Conservation (phyloP, 805 yeast genomes). For the Metschnikowia sp. region DNA sequence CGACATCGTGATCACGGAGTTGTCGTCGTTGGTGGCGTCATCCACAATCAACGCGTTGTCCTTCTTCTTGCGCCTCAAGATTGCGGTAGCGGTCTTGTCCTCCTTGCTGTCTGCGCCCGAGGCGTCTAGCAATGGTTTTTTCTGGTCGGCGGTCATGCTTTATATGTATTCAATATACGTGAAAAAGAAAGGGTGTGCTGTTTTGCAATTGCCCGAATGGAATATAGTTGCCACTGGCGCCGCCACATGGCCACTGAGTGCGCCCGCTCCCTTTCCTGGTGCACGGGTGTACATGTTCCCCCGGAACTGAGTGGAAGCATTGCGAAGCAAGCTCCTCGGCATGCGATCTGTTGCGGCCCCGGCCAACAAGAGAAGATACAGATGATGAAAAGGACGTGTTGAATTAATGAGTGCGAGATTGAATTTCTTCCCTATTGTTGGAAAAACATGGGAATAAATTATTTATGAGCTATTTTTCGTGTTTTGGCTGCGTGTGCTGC, state of each 20-base stretch:
- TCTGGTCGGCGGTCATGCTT: slow-evolving; percentile 21
- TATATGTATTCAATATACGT: neutral
- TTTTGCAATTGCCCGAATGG: neutral
- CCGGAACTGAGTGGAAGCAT: slow-evolving; percentile 4
- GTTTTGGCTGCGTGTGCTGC: too few species aligned
- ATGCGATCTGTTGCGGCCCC: neutral
- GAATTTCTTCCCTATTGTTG: too few species aligned
- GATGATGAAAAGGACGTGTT: too few species aligned
- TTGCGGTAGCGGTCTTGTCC: slow-evolving; percentile 90
- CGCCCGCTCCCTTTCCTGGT: neutral
- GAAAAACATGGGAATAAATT: too few species aligned
- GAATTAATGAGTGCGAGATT: too few species aligned
- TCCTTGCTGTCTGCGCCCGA: slow-evolving; percentile 62
- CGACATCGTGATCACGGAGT: slow-evolving; percentile 92
- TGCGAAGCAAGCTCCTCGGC: neutral
- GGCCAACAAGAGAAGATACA: too few species aligned
- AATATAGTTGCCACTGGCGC: too few species aligned
- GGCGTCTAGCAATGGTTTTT: slow-evolving; percentile 47
- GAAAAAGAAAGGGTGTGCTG: neutral
- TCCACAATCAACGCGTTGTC: slow-evolving; percentile 93
- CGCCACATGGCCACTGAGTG: too few species aligned
- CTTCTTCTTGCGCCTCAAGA: slow-evolving; percentile 95
- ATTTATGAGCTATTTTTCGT: too few species aligned
- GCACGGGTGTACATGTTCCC: slow-evolving; percentile 1
- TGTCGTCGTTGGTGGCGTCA: slow-evolving; percentile 96